A percentile compares a stretch with the other conserved stretches of the same genome.
phyloP scores from a whole-genome alignment of 768 basidiomycete species.

The Termitomyces sp. region DNA sequence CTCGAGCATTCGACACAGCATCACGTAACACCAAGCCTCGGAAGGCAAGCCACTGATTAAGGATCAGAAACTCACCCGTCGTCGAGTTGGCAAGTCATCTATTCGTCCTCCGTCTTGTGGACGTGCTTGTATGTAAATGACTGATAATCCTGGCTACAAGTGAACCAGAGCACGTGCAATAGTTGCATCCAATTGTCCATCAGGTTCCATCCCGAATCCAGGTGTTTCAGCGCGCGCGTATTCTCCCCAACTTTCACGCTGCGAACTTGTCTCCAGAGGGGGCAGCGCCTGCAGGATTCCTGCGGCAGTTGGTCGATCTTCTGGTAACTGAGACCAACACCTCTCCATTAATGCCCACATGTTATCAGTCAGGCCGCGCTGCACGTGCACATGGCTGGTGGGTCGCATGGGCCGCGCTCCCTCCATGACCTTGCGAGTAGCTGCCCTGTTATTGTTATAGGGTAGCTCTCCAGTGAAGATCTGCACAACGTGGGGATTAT shows the following conservation, averaged over 20 bases:
- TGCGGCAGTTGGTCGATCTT: neutral
- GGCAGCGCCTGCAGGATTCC: neutral
- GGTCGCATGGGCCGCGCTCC: neutral
- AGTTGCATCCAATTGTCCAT: neutral
- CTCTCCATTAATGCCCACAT: slow-evolving; percentile 3
- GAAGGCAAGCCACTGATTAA: too few relatives aligned
- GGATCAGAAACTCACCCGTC: too few relatives aligned
- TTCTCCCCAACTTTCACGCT: neutral
- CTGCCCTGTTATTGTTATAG: neutral
- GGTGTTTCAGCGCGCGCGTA: neutral
- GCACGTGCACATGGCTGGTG: neutral
- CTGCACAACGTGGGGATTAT: neutral
- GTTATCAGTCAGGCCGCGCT: neutral
- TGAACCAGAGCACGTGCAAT: neutral
- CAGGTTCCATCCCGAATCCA: neutral
- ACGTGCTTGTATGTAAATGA: too few relatives aligned
- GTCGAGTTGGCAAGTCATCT: too few relatives aligned
- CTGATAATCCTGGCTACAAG: neutral
- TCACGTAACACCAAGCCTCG: too few relatives aligned
- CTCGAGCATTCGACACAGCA: too few relatives aligned
- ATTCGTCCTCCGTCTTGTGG: too few relatives aligned
- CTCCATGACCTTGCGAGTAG: neutral
- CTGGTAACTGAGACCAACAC: neutral
- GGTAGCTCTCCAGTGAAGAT: neutral
- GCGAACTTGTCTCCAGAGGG: neutral